These are phyloP conservation scores for Heimioporus punctisporus DNA, from an alignment of 1,284 basidiomycete genomes.

Conservation along the genomic window DNA sequence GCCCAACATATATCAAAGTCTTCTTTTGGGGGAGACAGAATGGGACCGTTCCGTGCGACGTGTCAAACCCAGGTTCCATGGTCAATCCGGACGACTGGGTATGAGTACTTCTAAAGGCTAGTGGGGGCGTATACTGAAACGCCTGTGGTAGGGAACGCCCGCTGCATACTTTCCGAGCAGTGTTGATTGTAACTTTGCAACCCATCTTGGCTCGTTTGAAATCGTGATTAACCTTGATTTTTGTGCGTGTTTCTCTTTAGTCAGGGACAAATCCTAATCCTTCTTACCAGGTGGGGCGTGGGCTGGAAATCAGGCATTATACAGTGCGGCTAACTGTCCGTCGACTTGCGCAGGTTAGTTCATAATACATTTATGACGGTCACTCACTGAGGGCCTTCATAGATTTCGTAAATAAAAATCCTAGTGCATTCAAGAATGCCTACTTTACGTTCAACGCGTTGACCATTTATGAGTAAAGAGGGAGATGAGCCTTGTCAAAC, in stretches of 20 bases:
- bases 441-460: slow-evolving; percentile 26
- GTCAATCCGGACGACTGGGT: slow-evolving; percentile 28
- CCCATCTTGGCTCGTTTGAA: slow-evolving; percentile 20
- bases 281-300: slow-evolving; percentile 38
- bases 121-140: too few relatives aligned
- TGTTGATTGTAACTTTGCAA: slow-evolving; percentile 15
- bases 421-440: slow-evolving; percentile 15
- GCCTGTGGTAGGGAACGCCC: slow-evolving; percentile 19
- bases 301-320: slow-evolving; percentile 36
- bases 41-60: slow-evolving; percentile 16
- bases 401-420: slow-evolving; percentile 17
- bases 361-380: background rate
- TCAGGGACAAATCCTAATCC: background rate
- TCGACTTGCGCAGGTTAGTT: slow-evolving; percentile 31
- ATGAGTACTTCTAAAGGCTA: background rate
- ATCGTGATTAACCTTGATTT: slow-evolving; percentile 27
- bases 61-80: slow-evolving; percentile 12
- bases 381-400: background rate
- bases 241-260: slow-evolving; percentile 13
- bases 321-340: slow-evolving; percentile 34
- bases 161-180: slow-evolving; percentile 25
- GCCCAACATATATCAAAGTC: slow-evolving; percentile 19
- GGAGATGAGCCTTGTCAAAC: background rate
- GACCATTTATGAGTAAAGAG: slow-evolving; percentile 16
- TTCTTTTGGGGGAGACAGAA: slow-evolving; percentile 25